Conservation (phyloP, 2,329 filamentous ascomycete species). For the Chalara sp. region DNA sequence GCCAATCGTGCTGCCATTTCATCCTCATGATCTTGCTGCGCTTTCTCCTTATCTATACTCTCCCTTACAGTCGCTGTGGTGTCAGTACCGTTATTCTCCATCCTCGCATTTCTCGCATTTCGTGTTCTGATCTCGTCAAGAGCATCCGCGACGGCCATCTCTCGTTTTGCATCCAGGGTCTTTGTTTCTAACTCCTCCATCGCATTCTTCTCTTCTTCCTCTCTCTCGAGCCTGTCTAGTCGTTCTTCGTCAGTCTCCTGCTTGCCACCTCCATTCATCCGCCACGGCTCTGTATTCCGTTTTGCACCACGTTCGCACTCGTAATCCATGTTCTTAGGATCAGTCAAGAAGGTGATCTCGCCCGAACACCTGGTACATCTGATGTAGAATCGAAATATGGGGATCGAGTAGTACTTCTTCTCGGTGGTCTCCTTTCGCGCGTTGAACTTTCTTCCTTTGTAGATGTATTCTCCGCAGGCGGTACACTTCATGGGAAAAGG, state of each 20-base stretch:
- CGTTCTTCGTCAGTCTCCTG: slow-evolving; percentile 84
- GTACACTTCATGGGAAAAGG: slow-evolving; percentile 76
- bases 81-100: slow-evolving; percentile 60
- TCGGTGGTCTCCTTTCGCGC: slow-evolving; percentile 87
- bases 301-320: slow-evolving; percentile 72
- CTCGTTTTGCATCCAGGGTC: slow-evolving; percentile 82
- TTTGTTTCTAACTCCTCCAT: slow-evolving; percentile 96
- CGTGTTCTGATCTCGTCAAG: slow-evolving; percentile 89
- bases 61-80: slow-evolving; percentile 42
- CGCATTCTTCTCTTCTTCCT: slow-evolving; percentile 76
- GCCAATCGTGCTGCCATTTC: slow-evolving; percentile 73
- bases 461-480: slow-evolving; percentile 71
- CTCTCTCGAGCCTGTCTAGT: slow-evolving; percentile 73
- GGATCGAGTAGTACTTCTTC: slow-evolving; percentile 81
- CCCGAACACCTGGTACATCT: slow-evolving; percentile 78
- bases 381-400: slow-evolving; percentile 87
- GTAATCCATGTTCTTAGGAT: slow-evolving; percentile 94
- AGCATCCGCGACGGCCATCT: slow-evolving; percentile 96
- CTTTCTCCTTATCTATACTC: slow-evolving; percentile 52
- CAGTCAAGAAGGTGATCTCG: slow-evolving; percentile 90
- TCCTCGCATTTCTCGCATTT: slow-evolving; percentile 81
- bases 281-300: slow-evolving; percentile 91
- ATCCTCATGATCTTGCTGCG: slow-evolving; percentile 71
- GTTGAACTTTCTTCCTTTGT: slow-evolving; percentile 94
- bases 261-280: slow-evolving; percentile 43